Evolutionary conservation across 2,329 filamentous ascomycete species (phyloP).

Genomic region (Fusarium anthophilum): DNA sequence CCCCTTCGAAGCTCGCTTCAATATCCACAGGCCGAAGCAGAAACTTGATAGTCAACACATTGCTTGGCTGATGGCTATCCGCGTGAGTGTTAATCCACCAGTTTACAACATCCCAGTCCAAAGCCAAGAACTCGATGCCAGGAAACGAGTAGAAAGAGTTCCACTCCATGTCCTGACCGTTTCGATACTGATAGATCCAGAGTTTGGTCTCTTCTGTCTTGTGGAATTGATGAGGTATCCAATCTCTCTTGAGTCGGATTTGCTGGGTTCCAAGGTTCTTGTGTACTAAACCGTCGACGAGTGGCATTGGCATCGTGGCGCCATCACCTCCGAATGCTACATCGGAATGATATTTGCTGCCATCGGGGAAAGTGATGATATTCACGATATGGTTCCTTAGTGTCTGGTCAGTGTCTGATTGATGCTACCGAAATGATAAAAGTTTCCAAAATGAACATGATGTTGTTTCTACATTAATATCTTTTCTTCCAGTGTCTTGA

Average conservation of each 20-base stretch:
- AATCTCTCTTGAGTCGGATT: slow-evolving; percentile 61
- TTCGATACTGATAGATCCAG: slow-evolving; percentile 72
- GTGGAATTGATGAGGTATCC: slow-evolving; percentile 55
- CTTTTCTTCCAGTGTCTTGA: not conserved
- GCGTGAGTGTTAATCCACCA: slow-evolving; percentile 60
- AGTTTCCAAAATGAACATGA: not conserved
- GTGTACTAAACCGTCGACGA: slow-evolving; percentile 55
- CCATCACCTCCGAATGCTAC: slow-evolving; percentile 74
- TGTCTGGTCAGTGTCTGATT: not conserved
- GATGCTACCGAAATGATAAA: accelerated
- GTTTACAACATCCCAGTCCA: slow-evolving; percentile 68
- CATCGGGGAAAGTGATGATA: slow-evolving; percentile 64
- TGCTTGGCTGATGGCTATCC: slow-evolving; percentile 63
- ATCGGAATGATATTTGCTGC: slow-evolving; percentile 64
- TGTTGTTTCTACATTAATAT: accelerated
- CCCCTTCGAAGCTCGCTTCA: slow-evolving; percentile 44
- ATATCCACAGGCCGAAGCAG: slow-evolving; percentile 54
- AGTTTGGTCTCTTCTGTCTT: slow-evolving; percentile 52
- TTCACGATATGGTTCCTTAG: slow-evolving; percentile 65
- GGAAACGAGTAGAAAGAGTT: slow-evolving; percentile 72
- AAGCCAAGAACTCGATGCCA: slow-evolving; percentile 65
- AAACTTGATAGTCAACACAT: slow-evolving; percentile 62
- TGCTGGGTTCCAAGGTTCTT: slow-evolving; percentile 64
- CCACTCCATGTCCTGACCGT: slow-evolving; percentile 61
- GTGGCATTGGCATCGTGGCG: slow-evolving; percentile 64